These are phyloP conservation scores for Boletus speciosus DNA, from an alignment of 768 basidiomycete species.

Conservation along the genomic window DNA sequence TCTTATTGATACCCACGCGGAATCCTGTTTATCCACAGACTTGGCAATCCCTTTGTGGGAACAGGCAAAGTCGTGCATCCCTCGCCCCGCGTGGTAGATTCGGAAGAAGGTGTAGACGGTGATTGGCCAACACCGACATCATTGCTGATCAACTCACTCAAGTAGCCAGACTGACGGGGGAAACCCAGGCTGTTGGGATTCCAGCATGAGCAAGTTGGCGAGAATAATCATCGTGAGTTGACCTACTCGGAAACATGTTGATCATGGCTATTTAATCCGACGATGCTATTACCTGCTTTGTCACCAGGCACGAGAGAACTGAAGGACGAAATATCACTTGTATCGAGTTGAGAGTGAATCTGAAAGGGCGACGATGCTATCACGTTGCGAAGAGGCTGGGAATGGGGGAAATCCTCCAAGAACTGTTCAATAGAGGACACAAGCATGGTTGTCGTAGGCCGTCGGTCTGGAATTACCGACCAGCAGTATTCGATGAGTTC, in stretches of 20 bases:
- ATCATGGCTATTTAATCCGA: neutral
- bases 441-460: neutral
- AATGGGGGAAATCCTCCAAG: neutral
- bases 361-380: neutral
- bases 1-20: neutral
- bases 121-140: neutral
- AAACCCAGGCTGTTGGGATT: neutral
- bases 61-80: neutral
- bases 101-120: neutral
- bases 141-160: neutral
- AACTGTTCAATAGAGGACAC: neutral
- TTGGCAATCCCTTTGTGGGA: neutral
- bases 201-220: neutral
- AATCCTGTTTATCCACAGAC: neutral
- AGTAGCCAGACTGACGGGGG: no score
- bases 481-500: neutral
- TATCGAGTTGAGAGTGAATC: neutral
- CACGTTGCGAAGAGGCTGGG: neutral
- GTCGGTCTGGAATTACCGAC: neutral
- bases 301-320: neutral
- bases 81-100: no score
- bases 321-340: neutral
- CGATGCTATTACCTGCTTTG: no score
- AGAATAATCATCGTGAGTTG: no score
- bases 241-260: neutral